Percentiles rank a stretch among this genome's conserved stretches.
Evolutionary conservation across 805 yeast genomes (phyloP).

Genomic region (Yarrowia bubula): DNA sequence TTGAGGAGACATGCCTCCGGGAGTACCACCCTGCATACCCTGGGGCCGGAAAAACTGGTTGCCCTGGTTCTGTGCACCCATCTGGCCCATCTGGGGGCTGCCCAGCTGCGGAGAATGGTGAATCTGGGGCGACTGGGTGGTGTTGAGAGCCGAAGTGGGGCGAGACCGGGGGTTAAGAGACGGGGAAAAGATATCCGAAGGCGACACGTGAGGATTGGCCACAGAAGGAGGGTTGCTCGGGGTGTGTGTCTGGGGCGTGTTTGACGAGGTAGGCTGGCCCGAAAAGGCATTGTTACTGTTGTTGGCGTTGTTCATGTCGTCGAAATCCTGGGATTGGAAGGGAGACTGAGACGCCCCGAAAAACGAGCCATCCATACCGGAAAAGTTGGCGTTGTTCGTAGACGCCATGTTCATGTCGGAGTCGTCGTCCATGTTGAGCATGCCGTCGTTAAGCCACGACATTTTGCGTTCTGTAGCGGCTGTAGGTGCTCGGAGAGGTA

Average conservation of each 20-base stretch:
- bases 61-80: not conserved
- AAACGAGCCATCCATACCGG: constrained; percentile 21
- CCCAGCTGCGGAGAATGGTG: constrained; percentile 26
- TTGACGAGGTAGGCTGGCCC: constrained; percentile 6
- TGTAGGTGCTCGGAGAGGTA: not conserved
- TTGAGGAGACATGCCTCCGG: constrained; percentile 11
- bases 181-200: constrained; percentile 22
- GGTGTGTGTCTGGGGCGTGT: constrained; percentile 25
- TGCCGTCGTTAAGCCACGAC: constrained; percentile 27
- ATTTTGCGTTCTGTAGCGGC: not conserved
- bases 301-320: not conserved
- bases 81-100: constrained; percentile 17
- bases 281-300: not conserved
- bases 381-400: constrained; percentile 10
- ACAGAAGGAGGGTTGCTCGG: not conserved
- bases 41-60: constrained; percentile 14
- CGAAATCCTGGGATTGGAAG: constrained; percentile 25
- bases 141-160: constrained; percentile 13
- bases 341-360: constrained; percentile 23
- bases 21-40: not conserved
- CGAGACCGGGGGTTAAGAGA: constrained; percentile 18
- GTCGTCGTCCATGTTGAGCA: constrained; percentile 27
- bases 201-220: constrained; percentile 14
- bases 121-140: constrained; percentile 16
- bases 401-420: constrained; percentile 20